A percentile compares a stretch with the other conserved stretches of the same genome.
phyloP scores from a whole-genome alignment of 2,329 filamentous ascomycete species.

The Penicillium sp. region DNA sequence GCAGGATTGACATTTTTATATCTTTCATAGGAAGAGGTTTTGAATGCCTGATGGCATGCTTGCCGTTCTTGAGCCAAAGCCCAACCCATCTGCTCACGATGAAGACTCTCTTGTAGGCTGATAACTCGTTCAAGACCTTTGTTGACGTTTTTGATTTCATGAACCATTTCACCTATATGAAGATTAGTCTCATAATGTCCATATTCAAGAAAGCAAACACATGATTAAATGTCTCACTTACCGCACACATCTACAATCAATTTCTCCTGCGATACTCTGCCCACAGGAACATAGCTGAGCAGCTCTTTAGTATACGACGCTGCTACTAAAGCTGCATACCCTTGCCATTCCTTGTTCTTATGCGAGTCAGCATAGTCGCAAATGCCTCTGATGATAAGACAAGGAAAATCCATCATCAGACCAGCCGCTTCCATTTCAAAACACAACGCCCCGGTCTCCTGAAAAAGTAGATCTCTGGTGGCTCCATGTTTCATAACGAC shows the following conservation, averaged over 20 bases:
- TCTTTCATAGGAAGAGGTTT: conserved; percentile 17
- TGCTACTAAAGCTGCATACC: conserved; percentile 1
- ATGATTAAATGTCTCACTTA: not conserved
- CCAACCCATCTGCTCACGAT: not conserved
- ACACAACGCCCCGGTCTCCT: not conserved
- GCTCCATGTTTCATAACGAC: conserved; percentile 14
- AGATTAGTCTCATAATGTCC: not conserved
- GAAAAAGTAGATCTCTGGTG: not conserved
- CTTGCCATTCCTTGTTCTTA: conserved; percentile 2
- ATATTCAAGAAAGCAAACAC: not conserved
- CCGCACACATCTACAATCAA: conserved; percentile 5
- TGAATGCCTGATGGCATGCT: conserved; percentile 8
- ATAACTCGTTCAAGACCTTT: not conserved
- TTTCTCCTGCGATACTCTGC: conserved; percentile 16
- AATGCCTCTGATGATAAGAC: conserved; percentile 16
- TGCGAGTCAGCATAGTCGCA: conserved; percentile 7
- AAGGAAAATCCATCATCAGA: conserved; percentile 18
- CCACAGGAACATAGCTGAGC: conserved; percentile 18
- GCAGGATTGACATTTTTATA: conserved; percentile 18
- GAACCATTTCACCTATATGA: not conserved
- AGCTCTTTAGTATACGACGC: conserved; percentile 17
- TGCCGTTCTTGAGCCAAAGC: conserved; percentile 3
- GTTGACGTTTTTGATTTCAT: not conserved
- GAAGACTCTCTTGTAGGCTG: not conserved
- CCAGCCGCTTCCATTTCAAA: conserved; percentile 22